Evolutionary conservation across 148 eudicot species (phyloP), one percentile per base, ranked within the genome.

Genomic region (Amaranthus cruentus): DNA sequence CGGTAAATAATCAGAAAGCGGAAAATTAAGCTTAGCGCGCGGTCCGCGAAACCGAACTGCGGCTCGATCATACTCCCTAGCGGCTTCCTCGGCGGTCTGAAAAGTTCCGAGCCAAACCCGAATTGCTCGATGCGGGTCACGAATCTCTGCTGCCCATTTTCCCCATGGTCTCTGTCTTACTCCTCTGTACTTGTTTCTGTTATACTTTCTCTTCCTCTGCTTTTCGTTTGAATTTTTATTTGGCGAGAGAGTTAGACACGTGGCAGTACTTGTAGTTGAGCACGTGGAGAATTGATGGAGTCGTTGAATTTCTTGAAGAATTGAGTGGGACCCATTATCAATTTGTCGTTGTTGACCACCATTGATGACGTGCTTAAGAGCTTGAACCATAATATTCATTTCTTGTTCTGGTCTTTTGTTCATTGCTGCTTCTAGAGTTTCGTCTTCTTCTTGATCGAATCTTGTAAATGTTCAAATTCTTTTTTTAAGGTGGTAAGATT

Each of bases 121-220:
- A 0, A 52, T 52, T 0, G 80, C 85, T 15, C 84, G 60, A 62
- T 78, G 76, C 5, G 92, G 89, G 81, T 88, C 85, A 2, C 85
- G 78, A 6, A 88, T 86, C 77, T 88, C 89, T 7, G 91, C 81
- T 5, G 88, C 91, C 91, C 91, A 88, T 48, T 83, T 88, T 10
- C 91, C 89, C 88, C 88, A 88, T 7, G 86, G 91, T 76, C 92
- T 84, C 81, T 86, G 88, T 66, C 89, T 69, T 6, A 84, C 92
- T 66, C 90, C 92, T 44, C 90, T 83, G 81, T 83, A 86, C 54
- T 78, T 81, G 59, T 81, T 86, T 73, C 77, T 80, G 15, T 47
- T 73, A 15, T 62, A 71, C 53, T 55, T 75, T 75, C 65, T 73
- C 70, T 43, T 74, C 68, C 76, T 74, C 70, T 28, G 79, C 13